Conservation (phyloP, 805 yeast species). For the Candida stauntonica region DNA sequence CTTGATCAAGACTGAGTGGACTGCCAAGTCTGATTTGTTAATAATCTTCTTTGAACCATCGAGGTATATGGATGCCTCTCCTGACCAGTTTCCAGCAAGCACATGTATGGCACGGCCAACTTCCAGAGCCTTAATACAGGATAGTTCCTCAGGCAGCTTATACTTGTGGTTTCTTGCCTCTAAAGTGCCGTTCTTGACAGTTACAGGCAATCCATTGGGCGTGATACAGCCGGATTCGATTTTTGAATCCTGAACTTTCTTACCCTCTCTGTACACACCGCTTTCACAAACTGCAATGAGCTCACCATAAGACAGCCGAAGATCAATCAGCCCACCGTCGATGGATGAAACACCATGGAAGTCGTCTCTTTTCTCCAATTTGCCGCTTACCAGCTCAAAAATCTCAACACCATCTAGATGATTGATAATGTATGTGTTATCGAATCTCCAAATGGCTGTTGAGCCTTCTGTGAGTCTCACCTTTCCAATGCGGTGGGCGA, state of each 20-base stretch:
- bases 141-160: constrained; percentile 15
- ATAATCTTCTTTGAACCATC: constrained; percentile 8
- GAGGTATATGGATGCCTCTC: constrained; percentile 9
- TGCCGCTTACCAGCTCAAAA: not conserved
- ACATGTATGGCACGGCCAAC: constrained; percentile 3
- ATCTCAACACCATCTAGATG: constrained; percentile 9
- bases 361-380: constrained; percentile 3
- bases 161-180: constrained; percentile 1
- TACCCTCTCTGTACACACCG: constrained; percentile 20
- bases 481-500: not conserved
- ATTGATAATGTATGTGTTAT: constrained; percentile 8
- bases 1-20: constrained; percentile 21
- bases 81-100: constrained; percentile 25
- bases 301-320: constrained; percentile 3
- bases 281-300: constrained; percentile 13
- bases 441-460: constrained; percentile 17
- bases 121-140: constrained; percentile 11
- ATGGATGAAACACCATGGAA: constrained; percentile 9
- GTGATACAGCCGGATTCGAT: constrained; percentile 11
- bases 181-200: not conserved
- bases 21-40: constrained; percentile 9
- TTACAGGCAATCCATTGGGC: not conserved
- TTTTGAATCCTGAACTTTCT: not conserved
- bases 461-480: not conserved
- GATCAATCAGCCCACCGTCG: constrained; percentile 17